Evolutionary conservation across 768 basidiomycete species (phyloP).

Genomic region (Lyophyllum shimeji): DNA sequence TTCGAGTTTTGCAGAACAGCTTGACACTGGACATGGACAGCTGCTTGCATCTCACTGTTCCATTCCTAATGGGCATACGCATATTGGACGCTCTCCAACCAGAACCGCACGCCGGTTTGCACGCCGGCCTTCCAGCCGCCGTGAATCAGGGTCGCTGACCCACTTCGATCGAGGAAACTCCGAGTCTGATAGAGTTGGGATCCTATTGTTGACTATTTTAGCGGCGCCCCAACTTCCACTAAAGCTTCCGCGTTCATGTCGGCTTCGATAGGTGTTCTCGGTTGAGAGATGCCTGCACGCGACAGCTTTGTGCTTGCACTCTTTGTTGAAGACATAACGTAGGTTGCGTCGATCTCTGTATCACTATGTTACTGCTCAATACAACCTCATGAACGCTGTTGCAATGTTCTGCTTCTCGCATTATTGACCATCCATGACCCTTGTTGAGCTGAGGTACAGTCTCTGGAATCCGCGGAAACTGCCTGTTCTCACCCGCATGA

Average conservation of each 20-base stretch:
- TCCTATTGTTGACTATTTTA: conserved; percentile 4
- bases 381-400: neutral
- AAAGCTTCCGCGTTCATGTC: neutral
- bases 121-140: neutral
- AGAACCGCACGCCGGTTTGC: neutral
- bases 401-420: neutral
- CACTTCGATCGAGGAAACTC: conserved; percentile 18
- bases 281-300: neutral
- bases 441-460: neutral
- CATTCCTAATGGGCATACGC: conserved; percentile 2
- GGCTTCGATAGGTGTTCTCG: neutral
- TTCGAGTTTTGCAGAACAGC: conserved; percentile 1
- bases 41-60: neutral
- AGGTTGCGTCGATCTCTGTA: neutral
- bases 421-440: neutral
- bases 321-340: neutral
- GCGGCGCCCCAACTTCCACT: neutral
- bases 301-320: neutral
- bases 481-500: neutral
- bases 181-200: conserved; percentile 20
- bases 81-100: neutral
- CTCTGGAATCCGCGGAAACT: neutral
- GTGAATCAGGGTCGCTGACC: conserved; percentile 8
- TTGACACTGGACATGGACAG: conserved; percentile 5
- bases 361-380: neutral